A percentile compares a stretch with the other conserved stretches of the same genome.
These are phyloP conservation scores for Dendrobium nobile DNA, from an alignment of 106 monocot genomes.

Conservation along the genomic window DNA sequence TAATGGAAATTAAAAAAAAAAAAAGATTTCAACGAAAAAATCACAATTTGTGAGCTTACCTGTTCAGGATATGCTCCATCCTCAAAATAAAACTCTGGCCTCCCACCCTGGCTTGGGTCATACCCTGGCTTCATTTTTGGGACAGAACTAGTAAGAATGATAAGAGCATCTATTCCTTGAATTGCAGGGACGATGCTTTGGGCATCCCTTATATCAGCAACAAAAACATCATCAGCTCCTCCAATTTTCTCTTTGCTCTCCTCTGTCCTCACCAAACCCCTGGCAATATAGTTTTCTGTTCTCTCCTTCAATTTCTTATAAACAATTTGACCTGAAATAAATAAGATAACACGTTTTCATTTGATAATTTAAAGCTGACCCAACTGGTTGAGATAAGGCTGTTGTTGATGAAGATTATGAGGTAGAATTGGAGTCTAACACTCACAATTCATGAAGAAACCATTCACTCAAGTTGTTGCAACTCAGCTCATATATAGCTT, in stretches of 20 bases:
- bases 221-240: slow-evolving; percentile 78
- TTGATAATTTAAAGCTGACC: background rate
- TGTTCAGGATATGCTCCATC: slow-evolving; percentile 82
- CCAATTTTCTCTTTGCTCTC: slow-evolving; percentile 90
- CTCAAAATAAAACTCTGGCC: slow-evolving; percentile 96
- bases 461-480: background rate
- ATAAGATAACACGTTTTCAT: background rate
- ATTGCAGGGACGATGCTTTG: slow-evolving; percentile 54
- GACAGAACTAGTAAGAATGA: slow-evolving; percentile 94
- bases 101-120: slow-evolving; percentile 77
- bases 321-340: slow-evolving; percentile 77
- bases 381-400: background rate
- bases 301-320: slow-evolving; percentile 90
- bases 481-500: background rate
- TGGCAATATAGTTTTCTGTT: slow-evolving; percentile 41
- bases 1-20: background rate
- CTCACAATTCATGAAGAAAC: background rate
- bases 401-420: background rate
- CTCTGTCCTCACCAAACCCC: slow-evolving; percentile 74
- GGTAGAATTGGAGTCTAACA: slow-evolving; percentile 3
- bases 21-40: background rate
- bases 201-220: slow-evolving; percentile 76
- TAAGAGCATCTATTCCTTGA: slow-evolving; percentile 78
- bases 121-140: slow-evolving; percentile 99
- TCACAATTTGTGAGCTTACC: slow-evolving; percentile 21